Evolutionary conservation across 192 early-diverging fungal genomes (phyloP), one percentile per base, ranked within the genome.

Genomic region (Coemansia sp.): DNA sequence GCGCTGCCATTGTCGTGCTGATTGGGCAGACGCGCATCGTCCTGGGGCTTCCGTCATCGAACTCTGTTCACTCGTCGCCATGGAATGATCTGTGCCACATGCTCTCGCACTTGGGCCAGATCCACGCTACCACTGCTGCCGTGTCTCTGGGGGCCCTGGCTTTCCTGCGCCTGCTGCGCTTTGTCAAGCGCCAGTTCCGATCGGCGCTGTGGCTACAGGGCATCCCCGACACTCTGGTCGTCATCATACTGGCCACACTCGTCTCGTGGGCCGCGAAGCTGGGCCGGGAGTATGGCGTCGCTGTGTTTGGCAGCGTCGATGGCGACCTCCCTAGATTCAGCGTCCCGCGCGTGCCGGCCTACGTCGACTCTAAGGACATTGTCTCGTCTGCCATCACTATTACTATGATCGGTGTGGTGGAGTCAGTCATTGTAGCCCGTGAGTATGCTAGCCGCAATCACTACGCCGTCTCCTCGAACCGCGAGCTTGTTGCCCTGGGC

Each of bases 331-430:
- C 77, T 14, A 48, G 28, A 26, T 75, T 88, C 35, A 82, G 82
- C 33, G 53, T 87, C 14, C 87, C 91, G 3, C 85, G 85, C 12
- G 75, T 89, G 33, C 86, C 94, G 10, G 74, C 85, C 26, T 59
- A 82, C 3, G 86, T 92, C 6, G 82, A 87, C 6, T 68, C 85
- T 38, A 89, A 87, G 53, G 85, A 86, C 62, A 73, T 95, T 36
- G 77, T 95, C 61, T 84, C 94, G 14, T 91, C 92, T 3, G 87
- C 93, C 2, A 91, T 93, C 55, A 83, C 97, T 18, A 95, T 97
- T 57, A 90, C 97, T 38, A 89, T 97, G 73, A 92, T 99, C 67
- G 97, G 97, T 3, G 96, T 99, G 70, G 96, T 99, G 21, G 97
- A 99, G 79, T 93, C 93, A 21, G 92, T 99, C 66, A 95, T 92